These are phyloP conservation scores for Dipteronia sinensis DNA, from an alignment of 345 rosid species.

Conservation along the genomic window DNA sequence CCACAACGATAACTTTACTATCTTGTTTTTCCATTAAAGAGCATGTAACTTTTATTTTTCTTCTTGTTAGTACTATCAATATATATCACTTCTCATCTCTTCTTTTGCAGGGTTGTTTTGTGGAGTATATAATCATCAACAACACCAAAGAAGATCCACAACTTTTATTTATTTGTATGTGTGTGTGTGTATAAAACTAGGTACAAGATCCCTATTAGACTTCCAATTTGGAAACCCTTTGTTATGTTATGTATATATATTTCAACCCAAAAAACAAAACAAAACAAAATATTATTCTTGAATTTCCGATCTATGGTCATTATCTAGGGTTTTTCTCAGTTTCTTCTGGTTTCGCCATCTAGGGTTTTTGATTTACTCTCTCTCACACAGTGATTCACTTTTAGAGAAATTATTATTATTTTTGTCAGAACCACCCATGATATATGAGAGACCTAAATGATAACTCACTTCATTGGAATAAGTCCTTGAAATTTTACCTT, in stretches of 20 bases:
- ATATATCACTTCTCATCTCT: slow-evolving; percentile 1
- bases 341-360: background rate
- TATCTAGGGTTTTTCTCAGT: slow-evolving; percentile 21
- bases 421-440: slow-evolving; percentile 16
- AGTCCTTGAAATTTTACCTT: background rate
- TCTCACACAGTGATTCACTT: background rate
- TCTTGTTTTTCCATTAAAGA: background rate
- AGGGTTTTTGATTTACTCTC: background rate
- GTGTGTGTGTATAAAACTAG: too few species aligned
- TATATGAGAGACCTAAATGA: slow-evolving; percentile 19
- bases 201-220: background rate
- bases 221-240: slow-evolving; percentile 20
- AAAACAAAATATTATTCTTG: too few species aligned
- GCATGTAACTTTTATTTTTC: background rate
- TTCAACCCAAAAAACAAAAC: background rate
- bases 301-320: background rate
- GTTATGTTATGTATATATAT: background rate
- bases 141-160: background rate
- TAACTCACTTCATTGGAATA: slow-evolving; percentile 8
- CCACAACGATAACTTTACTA: background rate
- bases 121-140: background rate
- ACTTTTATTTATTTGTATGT: too few species aligned
- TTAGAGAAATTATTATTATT: background rate
- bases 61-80: background rate
- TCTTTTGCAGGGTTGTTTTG: slow-evolving; percentile 8